Conservation (phyloP, 1,284 basidiomycete genomes). For the Testicularia cyperi region DNA sequence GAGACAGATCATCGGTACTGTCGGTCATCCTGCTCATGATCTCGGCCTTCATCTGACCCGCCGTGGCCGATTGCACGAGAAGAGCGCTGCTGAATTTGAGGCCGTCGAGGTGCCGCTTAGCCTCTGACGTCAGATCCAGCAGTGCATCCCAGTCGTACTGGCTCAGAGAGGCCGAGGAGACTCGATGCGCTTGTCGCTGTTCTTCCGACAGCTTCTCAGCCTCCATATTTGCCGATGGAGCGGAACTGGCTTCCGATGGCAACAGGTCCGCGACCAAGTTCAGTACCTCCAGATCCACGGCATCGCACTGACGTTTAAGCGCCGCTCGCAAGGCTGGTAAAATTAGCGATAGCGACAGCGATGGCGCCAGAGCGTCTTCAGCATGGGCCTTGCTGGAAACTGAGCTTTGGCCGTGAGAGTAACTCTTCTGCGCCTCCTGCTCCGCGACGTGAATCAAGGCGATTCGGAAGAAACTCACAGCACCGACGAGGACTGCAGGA, state of each 20-base stretch:
- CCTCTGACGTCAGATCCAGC: slow-evolving; percentile 47
- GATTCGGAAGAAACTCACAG: slow-evolving; percentile 49
- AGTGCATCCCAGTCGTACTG: slow-evolving; percentile 53
- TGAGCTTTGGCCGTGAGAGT: slow-evolving; percentile 3
- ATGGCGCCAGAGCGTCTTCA: slow-evolving; percentile 45
- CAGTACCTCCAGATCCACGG: slow-evolving; percentile 50
- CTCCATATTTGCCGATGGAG: too few species aligned
- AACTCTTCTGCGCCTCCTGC: slow-evolving; percentile 29
- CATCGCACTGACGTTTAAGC: slow-evolving; percentile 45
- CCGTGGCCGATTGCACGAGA: background rate
- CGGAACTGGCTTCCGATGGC: slow-evolving; percentile 13
- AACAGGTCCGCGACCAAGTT: slow-evolving; percentile 49
- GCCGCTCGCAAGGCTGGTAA: slow-evolving; percentile 49
- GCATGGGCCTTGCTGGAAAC: slow-evolving; percentile 10
- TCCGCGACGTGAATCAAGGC: slow-evolving; percentile 41
- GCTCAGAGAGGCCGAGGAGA: background rate
- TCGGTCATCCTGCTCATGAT: background rate
- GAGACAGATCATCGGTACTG: background rate
- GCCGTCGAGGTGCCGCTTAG: slow-evolving; percentile 47
- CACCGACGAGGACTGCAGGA: slow-evolving; percentile 50
- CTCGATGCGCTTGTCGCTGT: too few species aligned
- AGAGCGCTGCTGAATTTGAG: slow-evolving; percentile 27
- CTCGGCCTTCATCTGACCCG: background rate
- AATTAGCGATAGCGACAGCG: slow-evolving; percentile 46
- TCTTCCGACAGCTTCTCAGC: too few species aligned